phyloP scores from a whole-genome alignment of 2,329 filamentous ascomycete species.

The Cytospora paraplurivora region DNA sequence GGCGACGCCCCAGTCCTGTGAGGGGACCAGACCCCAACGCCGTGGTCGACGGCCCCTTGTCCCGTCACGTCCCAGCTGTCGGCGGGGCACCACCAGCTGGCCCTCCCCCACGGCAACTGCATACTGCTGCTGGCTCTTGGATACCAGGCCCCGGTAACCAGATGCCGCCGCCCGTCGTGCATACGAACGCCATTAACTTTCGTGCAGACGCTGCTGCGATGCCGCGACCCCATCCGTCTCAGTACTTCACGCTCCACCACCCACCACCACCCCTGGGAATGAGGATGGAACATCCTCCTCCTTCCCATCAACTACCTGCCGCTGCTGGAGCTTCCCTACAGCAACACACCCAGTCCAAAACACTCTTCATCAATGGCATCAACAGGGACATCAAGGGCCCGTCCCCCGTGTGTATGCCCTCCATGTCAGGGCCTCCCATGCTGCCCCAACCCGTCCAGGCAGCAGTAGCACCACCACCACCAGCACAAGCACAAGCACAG shows the following conservation, averaged over 20 bases:
- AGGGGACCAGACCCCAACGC: background rate
- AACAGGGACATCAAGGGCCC: background rate
- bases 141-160: background rate
- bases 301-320: background rate
- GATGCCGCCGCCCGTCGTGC: background rate
- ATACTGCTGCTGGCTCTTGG: background rate
- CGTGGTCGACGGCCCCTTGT: background rate
- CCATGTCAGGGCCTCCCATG: background rate
- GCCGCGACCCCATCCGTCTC: constrained; percentile 16
- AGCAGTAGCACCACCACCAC: background rate
- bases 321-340: background rate
- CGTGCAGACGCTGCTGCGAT: background rate
- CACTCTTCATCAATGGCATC: background rate
- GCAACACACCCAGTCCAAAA: background rate
- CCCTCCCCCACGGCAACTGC: background rate
- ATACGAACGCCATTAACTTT: background rate
- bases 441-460: background rate
- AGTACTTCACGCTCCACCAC: background rate
- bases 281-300: constrained; percentile 5
- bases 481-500: background rate
- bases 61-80: background rate
- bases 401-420: background rate
- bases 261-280: constrained; percentile 1
- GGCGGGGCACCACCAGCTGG: background rate
- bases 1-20: constrained; percentile 3